Base-by-base conservation (phyloP, 2,329 filamentous ascomycete species). In the Aureobasidium sp. region DNA sequence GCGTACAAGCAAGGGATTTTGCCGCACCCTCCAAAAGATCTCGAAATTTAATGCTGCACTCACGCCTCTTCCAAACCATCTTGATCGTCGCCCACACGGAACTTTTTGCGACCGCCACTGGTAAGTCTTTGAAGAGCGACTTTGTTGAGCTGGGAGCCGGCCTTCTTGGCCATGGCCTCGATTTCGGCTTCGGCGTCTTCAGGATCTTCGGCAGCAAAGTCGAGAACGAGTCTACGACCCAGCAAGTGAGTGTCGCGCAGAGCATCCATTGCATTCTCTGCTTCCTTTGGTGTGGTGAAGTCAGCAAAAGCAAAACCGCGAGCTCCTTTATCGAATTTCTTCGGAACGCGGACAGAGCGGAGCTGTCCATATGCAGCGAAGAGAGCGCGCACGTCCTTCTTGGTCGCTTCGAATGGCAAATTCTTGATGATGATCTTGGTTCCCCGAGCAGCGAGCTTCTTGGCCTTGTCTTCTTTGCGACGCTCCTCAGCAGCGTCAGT, bases 391-490 rank as follows among this genome's bases (percentile, higher is more conserved):
- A 99, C 83, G 73, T 99, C 94, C 75, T 95, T 94, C 80, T 96
- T 97, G 60, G 87, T 88, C 53, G 90, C 88, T 78, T 97, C 91
- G 79, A 99, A 99, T 22, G 94, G 93, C 75, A 99, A 79, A 79
- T 99, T 99, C 81, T 97, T 99, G 79, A 99, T 88, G 76, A 97
- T 87, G 71, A 99, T 88, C 82, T 97, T 97, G 52, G 92, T 97
- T 67, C 86, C 84, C 72, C 87, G 85, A 17, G 83, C 84, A 27
- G 89, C 86, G 56, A 84, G 78, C 75, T 93, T 95, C 81, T 91
- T 95, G 56, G 88, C 86, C 66, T 84, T 85, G 71, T 97, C 91
- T 67, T 93, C 88, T 67, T 87, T 88, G 66, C 88, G 86, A 67
- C 89, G 85, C 76, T 96, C 90, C 72, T 96, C 91, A 1, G 90